Evolutionary conservation across 441 rosid genomes (phyloP).

Genomic region (Cnidoscolus chayamansa): DNA sequence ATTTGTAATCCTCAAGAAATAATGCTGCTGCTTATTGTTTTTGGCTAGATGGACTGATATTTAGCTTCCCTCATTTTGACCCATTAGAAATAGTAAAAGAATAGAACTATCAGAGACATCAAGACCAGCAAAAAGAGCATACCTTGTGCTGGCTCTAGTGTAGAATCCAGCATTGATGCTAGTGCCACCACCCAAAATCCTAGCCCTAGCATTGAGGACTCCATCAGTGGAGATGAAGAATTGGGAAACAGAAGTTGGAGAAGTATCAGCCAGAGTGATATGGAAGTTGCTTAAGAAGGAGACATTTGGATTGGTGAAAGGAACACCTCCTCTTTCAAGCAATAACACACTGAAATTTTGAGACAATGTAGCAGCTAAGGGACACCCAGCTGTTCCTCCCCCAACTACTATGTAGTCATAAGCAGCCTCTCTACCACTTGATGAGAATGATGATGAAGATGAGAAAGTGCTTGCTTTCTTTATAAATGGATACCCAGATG

Average conservation of each 20-base stretch:
- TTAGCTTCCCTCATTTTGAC: background rate
- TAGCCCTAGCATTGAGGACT: slow-evolving; percentile 72
- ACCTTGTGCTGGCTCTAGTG: slow-evolving; percentile 71
- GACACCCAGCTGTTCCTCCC: slow-evolving; percentile 95
- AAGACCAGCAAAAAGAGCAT: slow-evolving; percentile 10
- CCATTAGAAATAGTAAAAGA: background rate
- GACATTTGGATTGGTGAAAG: slow-evolving; percentile 73
- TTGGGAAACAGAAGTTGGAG: slow-evolving; percentile 73
- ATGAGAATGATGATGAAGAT: slow-evolving; percentile 48
- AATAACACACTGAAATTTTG: slow-evolving; percentile 64
- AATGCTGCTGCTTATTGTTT: too few species aligned
- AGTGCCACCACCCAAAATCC: slow-evolving; percentile 87
- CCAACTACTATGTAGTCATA: slow-evolving; percentile 85
- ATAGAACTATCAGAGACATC: background rate
- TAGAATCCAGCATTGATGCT: slow-evolving; percentile 93
- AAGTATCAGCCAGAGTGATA: slow-evolving; percentile 62
- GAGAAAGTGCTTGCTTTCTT: slow-evolving; percentile 66
- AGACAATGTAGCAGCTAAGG: slow-evolving; percentile 82
- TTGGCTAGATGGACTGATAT: too few species aligned
- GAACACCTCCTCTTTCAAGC: slow-evolving; percentile 89
- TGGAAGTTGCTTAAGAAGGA: slow-evolving; percentile 74
- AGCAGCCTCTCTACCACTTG: slow-evolving; percentile 33
- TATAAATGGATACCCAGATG: slow-evolving; percentile 61
- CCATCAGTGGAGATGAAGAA: slow-evolving; percentile 78
- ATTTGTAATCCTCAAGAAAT: background rate